These are phyloP conservation scores for Metrosideros polymorpha DNA, from an alignment of 441 rosid species.

Conservation along the genomic window DNA sequence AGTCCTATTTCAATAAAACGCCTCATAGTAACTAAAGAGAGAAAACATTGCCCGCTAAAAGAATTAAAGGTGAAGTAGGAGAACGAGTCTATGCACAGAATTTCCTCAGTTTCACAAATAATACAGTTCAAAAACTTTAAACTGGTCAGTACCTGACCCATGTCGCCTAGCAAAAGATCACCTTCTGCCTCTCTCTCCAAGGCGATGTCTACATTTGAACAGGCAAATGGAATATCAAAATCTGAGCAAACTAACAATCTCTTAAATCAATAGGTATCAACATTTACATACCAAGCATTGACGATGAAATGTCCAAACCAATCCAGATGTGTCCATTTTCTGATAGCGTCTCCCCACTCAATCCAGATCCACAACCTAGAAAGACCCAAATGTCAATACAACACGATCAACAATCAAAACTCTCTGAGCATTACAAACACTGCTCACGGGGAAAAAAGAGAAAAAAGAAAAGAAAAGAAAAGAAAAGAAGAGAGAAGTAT, in stretches of 20 bases:
- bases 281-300: slow-evolving; percentile 58
- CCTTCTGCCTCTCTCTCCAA: slow-evolving; percentile 84
- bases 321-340: slow-evolving; percentile 82
- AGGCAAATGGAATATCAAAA: neutral
- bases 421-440: neutral
- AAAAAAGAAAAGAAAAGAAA: neutral
- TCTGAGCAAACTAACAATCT: neutral
- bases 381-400: neutral
- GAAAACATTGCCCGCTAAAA: neutral
- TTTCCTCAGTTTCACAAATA: neutral
- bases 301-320: slow-evolving; percentile 79
- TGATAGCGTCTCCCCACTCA: slow-evolving; percentile 79
- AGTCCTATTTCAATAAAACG: neutral
- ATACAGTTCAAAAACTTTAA: neutral
- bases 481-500: neutral
- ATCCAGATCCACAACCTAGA: slow-evolving; percentile 89
- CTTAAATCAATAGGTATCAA: neutral
- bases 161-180: slow-evolving; percentile 86
- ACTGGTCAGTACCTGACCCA: slow-evolving; percentile 71
- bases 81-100: neutral
- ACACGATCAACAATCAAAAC: neutral
- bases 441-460: neutral
- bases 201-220: slow-evolving; percentile 46
- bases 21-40: neutral
- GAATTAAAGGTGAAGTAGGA: neutral